Conservation (phyloP, 345 rosid genomes). For the Linum lewisii region DNA sequence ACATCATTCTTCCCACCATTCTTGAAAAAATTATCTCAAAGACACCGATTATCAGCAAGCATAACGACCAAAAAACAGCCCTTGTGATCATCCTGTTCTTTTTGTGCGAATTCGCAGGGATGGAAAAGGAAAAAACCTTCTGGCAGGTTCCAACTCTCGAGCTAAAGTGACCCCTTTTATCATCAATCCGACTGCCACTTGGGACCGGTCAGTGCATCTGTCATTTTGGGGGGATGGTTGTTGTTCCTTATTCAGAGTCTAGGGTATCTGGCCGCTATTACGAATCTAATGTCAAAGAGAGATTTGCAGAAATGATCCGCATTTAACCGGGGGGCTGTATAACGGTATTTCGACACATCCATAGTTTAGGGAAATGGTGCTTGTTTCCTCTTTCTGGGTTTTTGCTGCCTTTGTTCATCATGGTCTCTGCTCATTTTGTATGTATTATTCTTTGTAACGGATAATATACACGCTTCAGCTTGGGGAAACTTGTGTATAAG, state of each 20-base stretch:
- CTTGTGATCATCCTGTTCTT: not conserved
- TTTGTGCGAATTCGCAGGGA: slow-evolving; percentile 37
- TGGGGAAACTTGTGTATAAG: slow-evolving; percentile 9
- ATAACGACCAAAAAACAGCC: too few relatives aligned
- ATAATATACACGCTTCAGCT: slow-evolving; percentile 13
- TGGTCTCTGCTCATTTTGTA: slow-evolving; percentile 14
- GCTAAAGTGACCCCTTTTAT: slow-evolving; percentile 24
- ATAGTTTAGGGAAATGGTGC: not conserved
- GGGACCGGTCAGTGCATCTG: slow-evolving; percentile 4
- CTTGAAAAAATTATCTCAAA: too few relatives aligned
- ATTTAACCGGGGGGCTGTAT: slow-evolving; percentile 15
- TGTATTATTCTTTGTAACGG: slow-evolving; percentile 30
- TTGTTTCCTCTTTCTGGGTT: not conserved
- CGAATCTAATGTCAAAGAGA: slow-evolving; percentile 11
- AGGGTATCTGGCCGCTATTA: slow-evolving; percentile 14
- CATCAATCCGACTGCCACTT: slow-evolving; percentile 13
- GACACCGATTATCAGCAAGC: not conserved
- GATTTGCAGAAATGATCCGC: slow-evolving; percentile 14
- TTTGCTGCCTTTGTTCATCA: not conserved
- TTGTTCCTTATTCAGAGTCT: slow-evolving; percentile 12
- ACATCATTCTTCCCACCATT: not conserved
- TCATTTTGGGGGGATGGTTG: slow-evolving; percentile 3
- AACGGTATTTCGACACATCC: not conserved
- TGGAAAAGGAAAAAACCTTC: slow-evolving; percentile 83
- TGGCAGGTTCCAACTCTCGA: slow-evolving; percentile 75